Evolutionary conservation across 768 basidiomycete species (phyloP), one percentile per base, ranked within the genome.

Genomic region (Boletus reticuloceps): DNA sequence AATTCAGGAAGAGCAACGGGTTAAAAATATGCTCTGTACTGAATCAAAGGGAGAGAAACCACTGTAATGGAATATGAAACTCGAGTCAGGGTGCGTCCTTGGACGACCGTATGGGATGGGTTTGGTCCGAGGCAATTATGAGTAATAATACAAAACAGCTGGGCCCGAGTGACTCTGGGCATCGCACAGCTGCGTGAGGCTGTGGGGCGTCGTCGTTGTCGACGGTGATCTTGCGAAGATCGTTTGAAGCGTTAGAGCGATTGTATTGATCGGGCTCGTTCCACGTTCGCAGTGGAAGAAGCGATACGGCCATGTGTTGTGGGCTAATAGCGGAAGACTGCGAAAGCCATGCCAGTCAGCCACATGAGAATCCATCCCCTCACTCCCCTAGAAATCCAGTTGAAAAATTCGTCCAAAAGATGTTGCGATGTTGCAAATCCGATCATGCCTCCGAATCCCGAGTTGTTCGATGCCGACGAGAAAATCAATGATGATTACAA

Each of bases 91-190:
- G 51, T 50, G 55, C 50, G 58, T 64, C 61, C 54, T 58, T 62
- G 65, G 47, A 58, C 50, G 59, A 60, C 66, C 61, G 50, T 50
- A 54, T 20, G 53, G 50, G 58, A 52, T 50, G 50, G 50, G 52
- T 47, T 64, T 45, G 56, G 59, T 69, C 69, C 53, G 54, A 66
- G 64, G 58, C 55, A 56, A 52, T 71, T 69, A 69, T 69, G 69
- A 71, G 67, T 69, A 71, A 71, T 71, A 62, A 69, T 69, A 69
- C 67, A 69, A 68, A 58, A 55, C 39, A 46, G 53, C 46, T 56
- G 53, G 51, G 56, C 43, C 54, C 51, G 46, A 37, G 25, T 36
- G 52, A 49, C 39, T 51, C 57, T 27, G 53, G 29, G 47, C 20
- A 49, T 54, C 39, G 53, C 56, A 40, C 65, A 58, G 65, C 63